These are phyloP conservation scores for Aspergillus floridensis DNA, from an alignment of 2,329 filamentous ascomycete species.

Conservation along the genomic window DNA sequence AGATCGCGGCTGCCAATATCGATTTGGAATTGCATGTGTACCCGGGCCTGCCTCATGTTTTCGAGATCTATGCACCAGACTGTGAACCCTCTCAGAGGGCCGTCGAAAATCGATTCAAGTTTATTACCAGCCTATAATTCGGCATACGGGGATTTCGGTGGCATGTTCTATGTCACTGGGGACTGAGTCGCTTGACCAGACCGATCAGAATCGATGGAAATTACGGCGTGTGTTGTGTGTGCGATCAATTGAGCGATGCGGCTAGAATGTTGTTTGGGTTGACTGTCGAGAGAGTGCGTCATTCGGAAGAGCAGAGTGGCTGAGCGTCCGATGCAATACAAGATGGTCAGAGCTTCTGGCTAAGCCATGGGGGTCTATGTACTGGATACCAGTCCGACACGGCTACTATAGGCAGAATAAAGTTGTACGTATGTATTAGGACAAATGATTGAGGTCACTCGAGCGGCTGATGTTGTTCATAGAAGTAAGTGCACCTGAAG, in stretches of 20 bases:
- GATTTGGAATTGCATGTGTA: constrained; percentile 46
- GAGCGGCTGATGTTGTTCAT: no score
- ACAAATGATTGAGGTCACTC: background rate
- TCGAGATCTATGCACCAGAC: constrained; percentile 30
- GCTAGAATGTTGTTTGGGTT: background rate
- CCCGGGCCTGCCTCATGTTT: constrained; percentile 43
- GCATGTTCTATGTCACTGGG: background rate
- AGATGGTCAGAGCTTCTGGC: constrained; percentile 3
- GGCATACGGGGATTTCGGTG: background rate
- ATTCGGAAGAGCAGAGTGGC: background rate
- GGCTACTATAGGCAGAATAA: background rate
- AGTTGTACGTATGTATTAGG: background rate
- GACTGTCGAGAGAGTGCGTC: background rate
- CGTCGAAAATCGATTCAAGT: background rate
- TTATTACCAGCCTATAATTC: background rate
- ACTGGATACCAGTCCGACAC: background rate
- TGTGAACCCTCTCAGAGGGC: constrained; percentile 14
- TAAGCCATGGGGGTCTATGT: background rate
- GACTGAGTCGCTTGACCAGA: background rate
- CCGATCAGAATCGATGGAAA: background rate
- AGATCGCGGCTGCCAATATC: constrained; percentile 44
- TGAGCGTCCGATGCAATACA: background rate
- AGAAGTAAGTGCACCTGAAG: background rate
- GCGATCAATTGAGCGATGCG: background rate
- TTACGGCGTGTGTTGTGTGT: background rate